phyloP scores from a whole-genome alignment of 202 grass and related monocot species.

The Hordeum pubiflorum region DNA sequence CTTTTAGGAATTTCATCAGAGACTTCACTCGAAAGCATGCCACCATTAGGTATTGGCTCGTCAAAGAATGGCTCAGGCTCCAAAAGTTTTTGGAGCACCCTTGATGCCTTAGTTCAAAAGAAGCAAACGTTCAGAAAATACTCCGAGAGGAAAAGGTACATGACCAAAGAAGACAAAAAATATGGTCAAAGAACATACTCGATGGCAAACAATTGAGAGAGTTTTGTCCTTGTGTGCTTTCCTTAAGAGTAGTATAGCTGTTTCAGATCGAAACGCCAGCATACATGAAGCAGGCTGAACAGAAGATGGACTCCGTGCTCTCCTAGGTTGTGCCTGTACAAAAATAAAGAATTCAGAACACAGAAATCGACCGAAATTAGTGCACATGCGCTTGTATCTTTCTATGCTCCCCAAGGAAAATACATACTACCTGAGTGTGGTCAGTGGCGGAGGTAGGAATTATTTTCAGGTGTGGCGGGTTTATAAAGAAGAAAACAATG shows the following conservation, averaged over 20 bases:
- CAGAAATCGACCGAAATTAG: background rate
- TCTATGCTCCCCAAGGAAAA: constrained; percentile 15
- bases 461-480: too few relatives aligned
- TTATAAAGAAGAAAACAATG: too few relatives aligned
- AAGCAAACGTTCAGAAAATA: constrained; percentile 24
- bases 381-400: background rate
- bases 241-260: constrained; percentile 64
- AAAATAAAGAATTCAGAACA: constrained; percentile 23
- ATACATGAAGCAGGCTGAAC: constrained; percentile 52
- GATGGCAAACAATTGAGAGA: constrained; percentile 82
- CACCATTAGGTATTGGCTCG: constrained; percentile 19
- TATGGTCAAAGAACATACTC: constrained; percentile 41
- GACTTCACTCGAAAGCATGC: constrained; percentile 11
- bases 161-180: constrained; percentile 23
- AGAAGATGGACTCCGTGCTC: constrained; percentile 64
- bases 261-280: constrained; percentile 80
- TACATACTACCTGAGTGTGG: constrained; percentile 1
- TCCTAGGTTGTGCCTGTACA: constrained; percentile 67
- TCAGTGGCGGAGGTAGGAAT: too few relatives aligned
- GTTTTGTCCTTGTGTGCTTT: constrained; percentile 71
- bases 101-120: constrained; percentile 59
- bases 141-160: background rate
- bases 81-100: constrained; percentile 51
- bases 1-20: constrained; percentile 51
- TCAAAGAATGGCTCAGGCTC: constrained; percentile 39